Percentiles rank a stretch among this genome's conserved stretches.
Evolutionary conservation across 495 filamentous ascomycete genomes (phyloP).

Genomic region (Podospora anserina): DNA sequence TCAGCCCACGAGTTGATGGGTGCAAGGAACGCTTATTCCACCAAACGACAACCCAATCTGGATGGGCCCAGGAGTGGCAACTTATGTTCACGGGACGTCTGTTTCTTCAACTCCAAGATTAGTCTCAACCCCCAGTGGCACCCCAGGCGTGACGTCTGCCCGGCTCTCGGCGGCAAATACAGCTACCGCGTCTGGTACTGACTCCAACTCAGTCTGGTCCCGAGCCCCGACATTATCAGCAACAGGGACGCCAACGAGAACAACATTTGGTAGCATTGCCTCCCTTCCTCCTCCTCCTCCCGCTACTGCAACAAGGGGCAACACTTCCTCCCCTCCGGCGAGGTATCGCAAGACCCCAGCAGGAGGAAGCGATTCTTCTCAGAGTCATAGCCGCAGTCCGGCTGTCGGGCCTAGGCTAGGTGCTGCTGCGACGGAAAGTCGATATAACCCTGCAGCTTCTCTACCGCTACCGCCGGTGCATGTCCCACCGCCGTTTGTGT

Average conservation of each 20-base stretch:
- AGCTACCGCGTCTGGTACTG: background rate
- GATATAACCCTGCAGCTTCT: background rate
- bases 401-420: background rate
- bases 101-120: background rate
- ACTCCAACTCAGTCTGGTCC: background rate
- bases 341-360: background rate
- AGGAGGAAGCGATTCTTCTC: background rate
- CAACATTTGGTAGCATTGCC: background rate
- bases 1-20: background rate
- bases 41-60: background rate
- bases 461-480: background rate
- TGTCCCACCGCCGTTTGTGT: background rate
- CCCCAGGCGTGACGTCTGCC: background rate
- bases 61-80: constrained; percentile 1
- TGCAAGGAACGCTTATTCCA: background rate
- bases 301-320: background rate
- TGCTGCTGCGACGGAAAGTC: background rate
- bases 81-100: background rate
- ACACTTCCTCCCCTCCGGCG: background rate
- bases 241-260: background rate
- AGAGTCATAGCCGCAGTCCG: background rate
- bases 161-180: background rate
- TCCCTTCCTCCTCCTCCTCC: no score
- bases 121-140: background rate
- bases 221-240: background rate